phyloP scores from a whole-genome alignment of 345 rosid species.

The Gossypium stocksii region DNA sequence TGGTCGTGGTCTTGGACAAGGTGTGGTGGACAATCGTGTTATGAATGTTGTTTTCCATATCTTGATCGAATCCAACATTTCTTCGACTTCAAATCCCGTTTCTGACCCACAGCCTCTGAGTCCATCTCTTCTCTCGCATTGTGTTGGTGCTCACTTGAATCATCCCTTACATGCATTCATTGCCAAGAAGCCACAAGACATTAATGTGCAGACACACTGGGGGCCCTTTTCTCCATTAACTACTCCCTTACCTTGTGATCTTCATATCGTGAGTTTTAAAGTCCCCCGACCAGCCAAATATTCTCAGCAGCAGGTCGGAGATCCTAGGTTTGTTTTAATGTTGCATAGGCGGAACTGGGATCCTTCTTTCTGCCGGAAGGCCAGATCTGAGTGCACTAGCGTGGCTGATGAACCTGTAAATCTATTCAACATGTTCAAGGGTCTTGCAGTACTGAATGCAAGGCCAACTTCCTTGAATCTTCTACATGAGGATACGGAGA shows the following conservation, averaged over 20 bases:
- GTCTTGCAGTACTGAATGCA: conserved; percentile 50
- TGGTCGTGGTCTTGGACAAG: conserved; percentile 99
- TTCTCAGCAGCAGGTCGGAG: conserved; percentile 49
- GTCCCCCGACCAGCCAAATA: conserved; percentile 74
- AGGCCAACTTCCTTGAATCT: conserved; percentile 86
- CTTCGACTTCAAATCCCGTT: conserved; percentile 41
- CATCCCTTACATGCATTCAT: conserved; percentile 75
- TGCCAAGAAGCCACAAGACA: conserved; percentile 69
- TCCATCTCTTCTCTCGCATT: conserved; percentile 86
- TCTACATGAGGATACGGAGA: conserved; percentile 67
- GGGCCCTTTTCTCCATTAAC: conserved; percentile 69
- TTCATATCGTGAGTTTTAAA: conserved; percentile 83
- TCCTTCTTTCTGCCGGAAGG: conserved; percentile 59
- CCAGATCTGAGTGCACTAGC: conserved; percentile 53
- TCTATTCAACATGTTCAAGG: conserved; percentile 68
- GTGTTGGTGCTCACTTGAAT: conserved; percentile 68
- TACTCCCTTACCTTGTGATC: conserved; percentile 73
- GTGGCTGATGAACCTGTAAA: conserved; percentile 63
- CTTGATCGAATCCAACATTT: conserved; percentile 58
- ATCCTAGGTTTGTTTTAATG: conserved; percentile 58
- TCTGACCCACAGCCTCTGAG: conserved; percentile 49
- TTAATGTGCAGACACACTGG: conserved; percentile 45
- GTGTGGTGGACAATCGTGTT: conserved; percentile 84
- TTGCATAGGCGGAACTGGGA: conserved; percentile 80
- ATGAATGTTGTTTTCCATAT: conserved; percentile 73